Evolutionary conservation across 257 asterid genomes (phyloP).

Genomic region (Sherardia arvensis): DNA sequence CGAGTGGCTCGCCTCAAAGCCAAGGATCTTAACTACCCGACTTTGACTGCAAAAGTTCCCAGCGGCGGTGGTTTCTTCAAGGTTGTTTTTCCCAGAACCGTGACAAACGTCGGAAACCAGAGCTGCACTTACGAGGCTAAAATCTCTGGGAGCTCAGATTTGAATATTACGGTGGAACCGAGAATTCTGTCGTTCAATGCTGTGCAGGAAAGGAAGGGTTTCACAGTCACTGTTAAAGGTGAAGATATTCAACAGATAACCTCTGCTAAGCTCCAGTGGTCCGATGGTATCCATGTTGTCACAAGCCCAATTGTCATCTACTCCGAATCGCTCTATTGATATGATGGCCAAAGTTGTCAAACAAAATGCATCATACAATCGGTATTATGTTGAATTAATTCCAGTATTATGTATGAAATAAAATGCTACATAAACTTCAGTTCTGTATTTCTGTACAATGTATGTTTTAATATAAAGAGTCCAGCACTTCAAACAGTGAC

Average conservation of each 20-base stretch:
- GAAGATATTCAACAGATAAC: not conserved
- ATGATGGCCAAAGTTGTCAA: no score
- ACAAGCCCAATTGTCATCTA: constrained; percentile 14
- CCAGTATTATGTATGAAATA: no score
- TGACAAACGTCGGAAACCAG: constrained; percentile 26
- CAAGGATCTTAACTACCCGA: constrained; percentile 30
- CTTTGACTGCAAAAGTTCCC: constrained; percentile 16
- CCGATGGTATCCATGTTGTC: constrained; percentile 18
- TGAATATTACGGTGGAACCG: constrained; percentile 20
- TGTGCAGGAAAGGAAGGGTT: constrained; percentile 19
- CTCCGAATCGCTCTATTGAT: no score
- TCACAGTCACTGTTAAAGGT: constrained; percentile 22
- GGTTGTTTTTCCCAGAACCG: constrained; percentile 23
- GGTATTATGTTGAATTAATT: no score
- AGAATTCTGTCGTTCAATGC: constrained; percentile 15
- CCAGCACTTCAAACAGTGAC: no score
- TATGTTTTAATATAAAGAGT: no score
- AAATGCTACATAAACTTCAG: no score
- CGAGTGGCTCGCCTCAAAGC: not conserved
- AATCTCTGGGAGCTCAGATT: not conserved
- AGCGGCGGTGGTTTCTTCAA: not conserved
- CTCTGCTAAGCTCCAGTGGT: constrained; percentile 34
- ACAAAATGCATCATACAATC: no score
- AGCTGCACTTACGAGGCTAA: constrained; percentile 27
- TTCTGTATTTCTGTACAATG: no score